These are phyloP conservation scores for Acer yangbiense DNA, from an alignment of 345 rosid genomes.

Conservation along the genomic window DNA sequence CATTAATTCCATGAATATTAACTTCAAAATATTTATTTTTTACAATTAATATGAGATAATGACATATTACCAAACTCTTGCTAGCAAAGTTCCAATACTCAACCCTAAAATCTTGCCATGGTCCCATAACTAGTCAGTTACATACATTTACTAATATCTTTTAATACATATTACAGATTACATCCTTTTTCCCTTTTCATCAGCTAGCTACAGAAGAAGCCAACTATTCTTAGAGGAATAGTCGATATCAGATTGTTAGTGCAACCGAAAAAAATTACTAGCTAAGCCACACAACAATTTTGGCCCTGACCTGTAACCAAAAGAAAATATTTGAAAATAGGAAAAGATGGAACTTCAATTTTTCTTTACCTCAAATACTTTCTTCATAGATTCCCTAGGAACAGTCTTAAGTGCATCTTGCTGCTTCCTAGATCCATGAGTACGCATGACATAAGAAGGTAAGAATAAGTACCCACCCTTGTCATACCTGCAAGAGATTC, in stretches of 20 bases:
- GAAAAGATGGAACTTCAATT: not conserved
- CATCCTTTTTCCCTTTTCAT: not conserved
- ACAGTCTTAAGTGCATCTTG: slow-evolving; percentile 64
- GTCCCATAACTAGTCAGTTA: not conserved
- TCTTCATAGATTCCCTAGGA: slow-evolving; percentile 50
- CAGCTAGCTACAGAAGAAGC: not conserved
- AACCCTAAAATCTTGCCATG: not conserved
- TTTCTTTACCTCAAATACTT: slow-evolving; percentile 76
- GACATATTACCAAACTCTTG: not conserved
- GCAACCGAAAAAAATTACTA: not conserved
- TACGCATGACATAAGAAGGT: slow-evolving; percentile 95
- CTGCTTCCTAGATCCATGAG: slow-evolving; percentile 89
- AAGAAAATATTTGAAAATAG: not conserved
- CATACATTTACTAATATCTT: not conserved
- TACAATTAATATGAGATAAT: not conserved
- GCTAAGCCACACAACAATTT: slow-evolving; percentile 6
- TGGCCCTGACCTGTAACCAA: not conserved
- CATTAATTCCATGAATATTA: no score
- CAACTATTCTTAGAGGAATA: not conserved
- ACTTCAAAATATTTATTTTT: not conserved
- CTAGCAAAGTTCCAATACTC: not conserved
- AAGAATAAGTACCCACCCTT: slow-evolving; percentile 91
- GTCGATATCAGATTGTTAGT: not conserved
- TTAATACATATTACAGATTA: not conserved
- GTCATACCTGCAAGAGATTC: slow-evolving; percentile 61